phyloP scores from a whole-genome alignment of 2,329 filamentous ascomycete species.

The Colletotrichum orchidophilum region DNA sequence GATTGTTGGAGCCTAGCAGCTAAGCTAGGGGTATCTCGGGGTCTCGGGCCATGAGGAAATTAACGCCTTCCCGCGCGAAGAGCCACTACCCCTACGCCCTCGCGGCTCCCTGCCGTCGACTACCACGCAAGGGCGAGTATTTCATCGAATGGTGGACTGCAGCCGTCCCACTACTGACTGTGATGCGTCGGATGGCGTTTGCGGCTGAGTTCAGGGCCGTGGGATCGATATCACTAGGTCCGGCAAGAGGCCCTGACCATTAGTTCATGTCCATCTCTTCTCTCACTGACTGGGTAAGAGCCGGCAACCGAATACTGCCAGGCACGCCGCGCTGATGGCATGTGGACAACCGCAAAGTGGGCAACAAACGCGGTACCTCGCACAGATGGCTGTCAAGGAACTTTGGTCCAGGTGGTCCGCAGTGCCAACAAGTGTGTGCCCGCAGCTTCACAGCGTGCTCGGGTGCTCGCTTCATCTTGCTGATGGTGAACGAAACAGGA shows the following conservation, averaged over 20 bases:
- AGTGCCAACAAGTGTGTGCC: background rate
- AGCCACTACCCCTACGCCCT: background rate
- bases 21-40: conserved; percentile 4
- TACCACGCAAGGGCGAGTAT: conserved; percentile 4
- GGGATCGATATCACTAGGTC: background rate
- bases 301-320: background rate
- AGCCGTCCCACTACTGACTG: background rate
- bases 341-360: background rate
- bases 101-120: conserved; percentile 25
- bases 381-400: conserved; percentile 3
- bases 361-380: background rate
- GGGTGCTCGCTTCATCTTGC: conserved; percentile 2
- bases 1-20: conserved; percentile 18
- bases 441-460: background rate
- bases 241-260: conserved; percentile 7
- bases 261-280: conserved; percentile 3
- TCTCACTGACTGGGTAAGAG: background rate
- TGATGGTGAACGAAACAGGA: conserved; percentile 2
- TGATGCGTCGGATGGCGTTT: conserved; percentile 29
- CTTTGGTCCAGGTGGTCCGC: background rate
- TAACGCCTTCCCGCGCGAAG: conserved; percentile 19
- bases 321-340: conserved; percentile 8
- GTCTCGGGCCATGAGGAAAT: conserved; percentile 15
- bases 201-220: conserved; percentile 25
- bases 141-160: conserved; percentile 8